Base-by-base conservation (phyloP, 1,139 yeast genomes). In the Yamadazyma siamensis region DNA sequence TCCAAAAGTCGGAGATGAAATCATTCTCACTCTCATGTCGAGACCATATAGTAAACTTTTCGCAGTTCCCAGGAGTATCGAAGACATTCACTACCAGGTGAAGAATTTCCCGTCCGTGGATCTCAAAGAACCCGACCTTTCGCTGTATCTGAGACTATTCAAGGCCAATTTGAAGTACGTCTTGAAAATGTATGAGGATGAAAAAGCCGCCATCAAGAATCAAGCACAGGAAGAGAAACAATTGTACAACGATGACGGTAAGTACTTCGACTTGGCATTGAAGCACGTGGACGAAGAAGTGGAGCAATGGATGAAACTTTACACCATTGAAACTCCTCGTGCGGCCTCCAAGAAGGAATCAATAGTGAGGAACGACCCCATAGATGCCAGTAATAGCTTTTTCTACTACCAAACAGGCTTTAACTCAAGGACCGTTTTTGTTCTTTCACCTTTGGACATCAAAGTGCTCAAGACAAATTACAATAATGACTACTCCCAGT, bases 391-490 rank as follows among this genome's bases (percentile, higher is more conserved):
- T 9, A 40, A 36, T 26, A 28, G 48, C 3, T 53, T 47, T 27
- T 65, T 49, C 38, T 65, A 53, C 38, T 86, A 81, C 50, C 89
- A 87, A 49, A 80, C 95, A 0, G 79, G 81, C 0, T 82, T 81
- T 54, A 75, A 77, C 41, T 71, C 91, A 0, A 64, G 77, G 4
- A 71, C 81, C 5, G 73, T 75, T 18, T 87, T 64, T 52, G 82
- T 85, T 25, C 60, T 89, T 14, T 78, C 95, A 0, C 80, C 89
- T 2, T 61, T 91, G 28, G 98, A 91, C 49, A 73, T 85, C 29
- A 80, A 80, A 36, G 78, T 91, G 9, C 60, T 91, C 38, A 73
- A 76, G 38, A 56, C 77, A 1, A 71, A 80, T 5, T 87, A 75
- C 56, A 77, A 77, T 5, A 47, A 51, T 21, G 64, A 67, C 12